Evolutionary conservation across 352 stramenopile genomes (phyloP).

Genomic region (Phytophthora meadii): DNA sequence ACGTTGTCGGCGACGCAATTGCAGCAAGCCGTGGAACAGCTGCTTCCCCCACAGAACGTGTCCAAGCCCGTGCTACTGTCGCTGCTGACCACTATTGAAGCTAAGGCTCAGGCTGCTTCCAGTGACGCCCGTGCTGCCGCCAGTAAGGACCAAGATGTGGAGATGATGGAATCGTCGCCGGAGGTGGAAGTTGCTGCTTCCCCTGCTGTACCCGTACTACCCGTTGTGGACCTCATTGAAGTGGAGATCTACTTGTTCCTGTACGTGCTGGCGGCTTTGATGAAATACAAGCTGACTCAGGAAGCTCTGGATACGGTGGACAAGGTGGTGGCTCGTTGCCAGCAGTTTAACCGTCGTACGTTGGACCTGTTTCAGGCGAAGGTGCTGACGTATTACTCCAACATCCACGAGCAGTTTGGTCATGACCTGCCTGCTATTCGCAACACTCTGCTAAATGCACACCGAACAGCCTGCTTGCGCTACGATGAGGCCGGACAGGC

Average conservation of each 20-base stretch:
- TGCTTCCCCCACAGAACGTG: conserved; percentile 69
- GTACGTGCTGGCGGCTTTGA: conserved; percentile 72
- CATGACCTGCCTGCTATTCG: conserved; percentile 68
- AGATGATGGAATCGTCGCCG: conserved; percentile 60
- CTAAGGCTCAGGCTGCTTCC: conserved; percentile 36
- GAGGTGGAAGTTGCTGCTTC: conserved; percentile 34
- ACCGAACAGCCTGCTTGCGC: conserved; percentile 89
- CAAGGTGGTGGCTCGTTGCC: conserved; percentile 62
- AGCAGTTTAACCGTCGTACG: conserved; percentile 84
- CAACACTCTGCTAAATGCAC: conserved; percentile 73
- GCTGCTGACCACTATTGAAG: conserved; percentile 57
- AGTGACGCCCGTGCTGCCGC: conserved; percentile 10
- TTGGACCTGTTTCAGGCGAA: conserved; percentile 84
- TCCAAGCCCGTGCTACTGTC: conserved; percentile 62
- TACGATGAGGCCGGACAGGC: conserved; percentile 93
- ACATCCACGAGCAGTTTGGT: conserved; percentile 73
- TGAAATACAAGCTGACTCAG: conserved; percentile 71
- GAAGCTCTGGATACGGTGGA: conserved; percentile 66
- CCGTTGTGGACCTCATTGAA: conserved; percentile 79
- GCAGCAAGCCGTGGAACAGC: conserved; percentile 59
- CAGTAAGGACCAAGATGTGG: conserved; percentile 47
- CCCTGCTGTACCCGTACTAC: conserved; percentile 40
- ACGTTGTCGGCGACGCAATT: conserved; percentile 72
- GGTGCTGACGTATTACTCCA: conserved; percentile 80
- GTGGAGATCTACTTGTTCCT: conserved; percentile 88